Percentiles rank a stretch among this genome's conserved stretches.
Evolutionary conservation across 1,284 basidiomycete genomes (phyloP).

Genomic region (Austroboletus niveus): DNA sequence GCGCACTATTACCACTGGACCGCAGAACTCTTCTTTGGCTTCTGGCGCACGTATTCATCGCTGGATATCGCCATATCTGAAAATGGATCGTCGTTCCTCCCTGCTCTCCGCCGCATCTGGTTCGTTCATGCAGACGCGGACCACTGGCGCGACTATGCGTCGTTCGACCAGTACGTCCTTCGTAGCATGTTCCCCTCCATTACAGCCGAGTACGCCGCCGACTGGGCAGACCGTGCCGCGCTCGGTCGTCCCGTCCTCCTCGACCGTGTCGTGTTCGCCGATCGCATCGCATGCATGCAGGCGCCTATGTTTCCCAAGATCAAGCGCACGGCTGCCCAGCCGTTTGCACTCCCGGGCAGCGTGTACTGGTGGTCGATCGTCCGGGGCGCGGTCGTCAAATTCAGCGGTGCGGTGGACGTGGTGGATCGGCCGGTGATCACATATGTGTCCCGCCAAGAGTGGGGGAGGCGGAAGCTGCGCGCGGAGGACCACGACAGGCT

Average conservation of each 20-base stretch:
- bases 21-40: conserved; percentile 84
- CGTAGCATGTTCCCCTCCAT: conserved; percentile 75
- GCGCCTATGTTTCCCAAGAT: conserved; percentile 66
- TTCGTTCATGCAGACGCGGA: conserved; percentile 70
- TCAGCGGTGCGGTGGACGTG: conserved; percentile 54
- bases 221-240: conserved; percentile 76
- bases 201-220: conserved; percentile 71
- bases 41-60: conserved; percentile 85
- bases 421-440: conserved; percentile 69
- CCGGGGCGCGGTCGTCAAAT: conserved; percentile 68
- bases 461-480: conserved; percentile 76
- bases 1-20: conserved; percentile 84
- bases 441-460: conserved; percentile 82
- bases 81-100: conserved; percentile 66
- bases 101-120: conserved; percentile 68
- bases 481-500: conserved; percentile 65
- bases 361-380: conserved; percentile 81
- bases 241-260: conserved; percentile 73
- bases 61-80: conserved; percentile 65
- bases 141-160: conserved; percentile 85
- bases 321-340: conserved; percentile 71
- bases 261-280: conserved; percentile 79
- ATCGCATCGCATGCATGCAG: conserved; percentile 78
- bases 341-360: conserved; percentile 72
- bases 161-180: conserved; percentile 79